Evolutionary conservation across 1,284 basidiomycete species (phyloP), one percentile per base, ranked within the genome.

Genomic region (Sphaerobolus stellatus): DNA sequence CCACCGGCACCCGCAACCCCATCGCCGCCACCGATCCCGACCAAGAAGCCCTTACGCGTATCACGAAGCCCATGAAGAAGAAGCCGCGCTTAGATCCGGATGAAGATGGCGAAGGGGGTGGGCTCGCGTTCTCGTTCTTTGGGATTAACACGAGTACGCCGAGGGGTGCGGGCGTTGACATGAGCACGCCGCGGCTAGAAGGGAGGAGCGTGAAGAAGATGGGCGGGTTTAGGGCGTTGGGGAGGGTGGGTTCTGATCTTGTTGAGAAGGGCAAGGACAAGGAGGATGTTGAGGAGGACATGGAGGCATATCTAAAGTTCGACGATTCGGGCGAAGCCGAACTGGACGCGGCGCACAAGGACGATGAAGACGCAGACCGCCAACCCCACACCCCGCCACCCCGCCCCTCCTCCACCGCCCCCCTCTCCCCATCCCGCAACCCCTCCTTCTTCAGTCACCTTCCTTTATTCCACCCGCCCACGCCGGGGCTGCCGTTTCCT

Each of bases 241-340:
- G 44, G 4, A 11, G 28, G 5, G 36, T 4, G 7, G 51, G 29
- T 18, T 44, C 44, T 8, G 47, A 41, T 3, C 51, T 33, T 18
- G 20, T 53, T 22, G n/a, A 24, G 30, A 31, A 14, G 25, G 20
- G 20, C 24, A 31, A 48, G 29, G 46, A 20, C 18, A 27, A 45
- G n/a, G n/a, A n/a, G n/a, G n/a, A n/a, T n/a, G n/a, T n/a, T n/a
- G n/a, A n/a, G n/a, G 25, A 28, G 24, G 29, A 48, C 46, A 30
- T 22, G 43, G 44, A 53, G 18, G 41, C 25, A 24, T 51, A 53
- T 24, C 28, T 53, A 13, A 28, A 24, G 18, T 24, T 47, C 9
- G 51, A 47, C 20, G 44, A 33, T 8, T n/a, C n/a, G n/a, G n/a
- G n/a, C n/a, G n/a, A n/a, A n/a, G n/a, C n/a, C n/a, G n/a, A n/a